These are phyloP conservation scores for Aspergillus sp. DNA, from an alignment of 2,329 filamentous ascomycete species.

Conservation along the genomic window DNA sequence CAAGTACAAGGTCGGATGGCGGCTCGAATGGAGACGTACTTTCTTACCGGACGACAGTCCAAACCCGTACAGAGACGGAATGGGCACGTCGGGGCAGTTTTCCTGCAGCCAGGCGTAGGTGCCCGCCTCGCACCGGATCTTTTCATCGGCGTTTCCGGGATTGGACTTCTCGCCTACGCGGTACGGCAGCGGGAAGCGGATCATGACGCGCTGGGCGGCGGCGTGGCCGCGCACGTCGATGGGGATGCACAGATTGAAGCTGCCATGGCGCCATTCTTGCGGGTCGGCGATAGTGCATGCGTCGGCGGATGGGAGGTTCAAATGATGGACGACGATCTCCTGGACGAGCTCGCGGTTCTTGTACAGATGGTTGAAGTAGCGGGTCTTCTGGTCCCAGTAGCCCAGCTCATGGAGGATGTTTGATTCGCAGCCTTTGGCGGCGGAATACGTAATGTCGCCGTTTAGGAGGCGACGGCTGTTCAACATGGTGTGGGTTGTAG, in stretches of 20 bases:
- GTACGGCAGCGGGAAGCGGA: constrained; percentile 26
- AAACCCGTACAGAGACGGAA: constrained; percentile 26
- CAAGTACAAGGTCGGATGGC: background rate
- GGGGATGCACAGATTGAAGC: constrained; percentile 29
- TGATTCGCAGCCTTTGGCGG: constrained; percentile 16
- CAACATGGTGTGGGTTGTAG: background rate
- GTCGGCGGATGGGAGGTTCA: constrained; percentile 11
- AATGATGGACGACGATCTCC: constrained; percentile 24
- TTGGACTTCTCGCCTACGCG: constrained; percentile 20
- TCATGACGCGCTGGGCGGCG: constrained; percentile 11
- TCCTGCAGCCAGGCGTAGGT: constrained; percentile 27
- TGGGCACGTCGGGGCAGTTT: constrained; percentile 24
- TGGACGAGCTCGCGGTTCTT: constrained; percentile 6
- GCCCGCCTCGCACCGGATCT: constrained; percentile 25
- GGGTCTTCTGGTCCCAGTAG: constrained; percentile 14
- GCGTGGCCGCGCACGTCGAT: constrained; percentile 13
- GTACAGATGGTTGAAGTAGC: constrained; percentile 13
- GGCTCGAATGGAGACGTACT: constrained; percentile 15
- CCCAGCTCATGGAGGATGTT: constrained; percentile 23
- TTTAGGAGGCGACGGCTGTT: background rate
- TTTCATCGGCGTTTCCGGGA: constrained; percentile 29
- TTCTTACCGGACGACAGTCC: constrained; percentile 22
- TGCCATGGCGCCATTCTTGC: constrained; percentile 25
- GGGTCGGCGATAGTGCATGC: constrained; percentile 19
- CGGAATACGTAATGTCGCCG: constrained; percentile 21